Percentiles rank a stretch among this genome's conserved stretches.
Conservation (phyloP, 1,139 yeast species). For the Yamadazyma taylorii region DNA sequence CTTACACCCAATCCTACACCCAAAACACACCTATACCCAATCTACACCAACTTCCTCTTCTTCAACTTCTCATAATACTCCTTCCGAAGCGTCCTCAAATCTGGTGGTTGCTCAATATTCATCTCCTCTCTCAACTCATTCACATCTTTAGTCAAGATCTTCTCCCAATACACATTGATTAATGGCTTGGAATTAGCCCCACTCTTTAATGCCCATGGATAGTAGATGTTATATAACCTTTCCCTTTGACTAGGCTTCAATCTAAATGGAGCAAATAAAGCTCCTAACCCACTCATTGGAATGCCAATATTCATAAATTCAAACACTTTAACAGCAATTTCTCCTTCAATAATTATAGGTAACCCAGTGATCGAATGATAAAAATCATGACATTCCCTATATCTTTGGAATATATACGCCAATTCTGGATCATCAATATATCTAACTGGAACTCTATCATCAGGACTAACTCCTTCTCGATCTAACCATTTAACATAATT, state of each 20-base stretch:
- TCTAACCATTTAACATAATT: conserved; percentile 81
- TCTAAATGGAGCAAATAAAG: conserved; percentile 78
- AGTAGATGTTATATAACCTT: conserved; percentile 59
- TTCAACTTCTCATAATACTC: conserved; percentile 36
- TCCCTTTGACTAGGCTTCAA: conserved; percentile 56
- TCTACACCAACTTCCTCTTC: conserved; percentile 17
- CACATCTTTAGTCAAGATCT: conserved; percentile 69
- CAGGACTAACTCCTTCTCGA: conserved; percentile 89
- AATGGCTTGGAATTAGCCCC: conserved; percentile 76
- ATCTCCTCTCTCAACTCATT: conserved; percentile 70
- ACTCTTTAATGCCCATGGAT: conserved; percentile 86
- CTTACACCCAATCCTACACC: no score
- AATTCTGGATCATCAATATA: conserved; percentile 88
- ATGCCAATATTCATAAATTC: conserved; percentile 92
- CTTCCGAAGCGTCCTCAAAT: conserved; percentile 64
- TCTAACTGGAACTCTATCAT: conserved; percentile 83
- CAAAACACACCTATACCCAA: no score
- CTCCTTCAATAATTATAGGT: conserved; percentile 94
- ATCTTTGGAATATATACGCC: conserved; percentile 88
- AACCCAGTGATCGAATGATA: conserved; percentile 90
- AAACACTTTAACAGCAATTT: conserved; percentile 86
- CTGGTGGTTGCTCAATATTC: conserved; percentile 74
- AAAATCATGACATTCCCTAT: conserved; percentile 96
- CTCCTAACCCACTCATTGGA: conserved; percentile 95
- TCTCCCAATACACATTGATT: conserved; percentile 93